A percentile compares a stretch with the other conserved stretches of the same genome.
These are phyloP conservation scores for Gossypium davidsonii DNA, from an alignment of 441 rosid species.

Conservation along the genomic window DNA sequence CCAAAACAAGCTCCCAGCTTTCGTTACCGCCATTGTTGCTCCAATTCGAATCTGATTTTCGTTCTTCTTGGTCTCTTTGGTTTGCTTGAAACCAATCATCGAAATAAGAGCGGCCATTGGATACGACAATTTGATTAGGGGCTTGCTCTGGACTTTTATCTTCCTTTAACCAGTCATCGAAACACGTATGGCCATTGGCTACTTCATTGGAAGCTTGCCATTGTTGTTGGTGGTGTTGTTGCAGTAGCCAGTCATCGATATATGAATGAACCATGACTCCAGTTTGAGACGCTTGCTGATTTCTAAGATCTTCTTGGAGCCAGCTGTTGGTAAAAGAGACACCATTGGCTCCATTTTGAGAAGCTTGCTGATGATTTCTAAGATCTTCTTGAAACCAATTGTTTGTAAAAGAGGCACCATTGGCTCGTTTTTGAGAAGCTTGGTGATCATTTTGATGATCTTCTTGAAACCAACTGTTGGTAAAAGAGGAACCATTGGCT, in stretches of 20 bases:
- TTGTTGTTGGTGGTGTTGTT: neutral
- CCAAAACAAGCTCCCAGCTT: conserved; percentile 54
- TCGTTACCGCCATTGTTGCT: neutral
- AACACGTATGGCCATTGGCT: neutral
- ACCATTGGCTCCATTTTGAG: neutral
- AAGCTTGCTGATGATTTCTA: neutral
- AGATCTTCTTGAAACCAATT: too few relatives aligned
- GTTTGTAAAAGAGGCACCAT: too few relatives aligned
- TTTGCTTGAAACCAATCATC: conserved; percentile 15
- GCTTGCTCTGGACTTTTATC: neutral
- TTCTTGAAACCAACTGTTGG: too few relatives aligned
- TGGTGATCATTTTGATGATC: too few relatives aligned
- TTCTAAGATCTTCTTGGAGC: too few relatives aligned
- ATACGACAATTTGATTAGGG: neutral
- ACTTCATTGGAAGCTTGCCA: neutral
- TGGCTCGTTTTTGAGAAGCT: too few relatives aligned
- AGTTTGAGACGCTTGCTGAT: neutral
- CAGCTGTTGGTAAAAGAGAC: too few relatives aligned
- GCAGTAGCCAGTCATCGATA: conserved; percentile 2
- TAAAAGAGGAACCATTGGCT: neutral
- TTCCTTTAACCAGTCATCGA: neutral
- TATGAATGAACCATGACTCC: neutral
- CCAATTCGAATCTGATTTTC: conserved; percentile 10
- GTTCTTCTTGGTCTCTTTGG: conserved; percentile 12
- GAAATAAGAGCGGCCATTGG: neutral